phyloP scores from a whole-genome alignment of 257 asterid species.

The Nicotiana obtusifolia region DNA sequence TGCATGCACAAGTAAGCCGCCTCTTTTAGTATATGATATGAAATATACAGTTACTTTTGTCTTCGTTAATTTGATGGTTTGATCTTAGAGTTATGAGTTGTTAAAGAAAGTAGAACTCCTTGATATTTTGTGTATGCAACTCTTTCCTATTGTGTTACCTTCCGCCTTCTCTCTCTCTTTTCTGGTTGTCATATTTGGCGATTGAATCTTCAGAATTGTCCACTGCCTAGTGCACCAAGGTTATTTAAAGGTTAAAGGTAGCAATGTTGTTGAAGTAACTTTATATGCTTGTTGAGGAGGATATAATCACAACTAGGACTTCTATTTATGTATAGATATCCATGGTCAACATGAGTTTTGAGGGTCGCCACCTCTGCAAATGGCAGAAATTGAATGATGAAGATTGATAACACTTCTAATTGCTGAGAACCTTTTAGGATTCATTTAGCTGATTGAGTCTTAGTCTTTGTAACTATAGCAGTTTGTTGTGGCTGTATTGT shows the following conservation, averaged over 20 bases:
- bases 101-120: not conserved
- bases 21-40: not conserved
- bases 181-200: not conserved
- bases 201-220: not conserved
- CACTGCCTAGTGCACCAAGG: too few species aligned
- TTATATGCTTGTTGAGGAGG: not conserved
- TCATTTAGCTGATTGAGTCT: not conserved
- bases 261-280: not conserved
- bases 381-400: not conserved
- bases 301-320: not conserved
- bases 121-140: not conserved
- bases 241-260: too few species aligned
- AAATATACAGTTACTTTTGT: not conserved
- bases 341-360: not conserved
- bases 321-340: not conserved
- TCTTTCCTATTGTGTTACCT: not conserved
- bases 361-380: not conserved
- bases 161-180: not conserved
- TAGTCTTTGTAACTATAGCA: too few species aligned
- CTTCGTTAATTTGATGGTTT: not conserved
- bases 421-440: too few species aligned
- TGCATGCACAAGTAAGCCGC: slow-evolving; percentile 80
- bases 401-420: too few species aligned
- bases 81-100: not conserved
- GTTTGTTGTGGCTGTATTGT: too few species aligned